Evolutionary conservation across 306 rosid species (phyloP).

Genomic region (Leucaena leucocephala): DNA sequence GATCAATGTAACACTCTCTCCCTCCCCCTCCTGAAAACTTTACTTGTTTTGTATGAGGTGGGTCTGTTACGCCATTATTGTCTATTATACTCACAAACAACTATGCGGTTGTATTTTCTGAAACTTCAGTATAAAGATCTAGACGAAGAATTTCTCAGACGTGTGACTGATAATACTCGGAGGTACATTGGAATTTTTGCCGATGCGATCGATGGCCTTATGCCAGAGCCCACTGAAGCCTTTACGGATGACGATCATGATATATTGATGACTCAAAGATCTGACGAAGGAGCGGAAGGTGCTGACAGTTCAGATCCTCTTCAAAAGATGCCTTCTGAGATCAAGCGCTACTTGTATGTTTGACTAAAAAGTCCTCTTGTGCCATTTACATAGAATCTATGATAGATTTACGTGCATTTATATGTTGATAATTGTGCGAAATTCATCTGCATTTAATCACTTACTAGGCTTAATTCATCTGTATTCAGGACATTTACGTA

Average conservation of each 20-base stretch:
- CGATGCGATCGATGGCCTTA: conserved; percentile 11
- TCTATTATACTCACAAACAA: not conserved
- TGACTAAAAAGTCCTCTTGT: not conserved
- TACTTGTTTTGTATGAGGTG: not conserved
- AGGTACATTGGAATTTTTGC: conserved; percentile 37
- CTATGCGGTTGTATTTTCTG: not conserved
- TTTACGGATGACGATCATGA: conserved; percentile 93
- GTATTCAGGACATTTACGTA: not conserved
- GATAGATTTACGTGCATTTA: not conserved
- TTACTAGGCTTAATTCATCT: not conserved
- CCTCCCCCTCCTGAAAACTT: not conserved
- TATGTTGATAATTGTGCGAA: not conserved
- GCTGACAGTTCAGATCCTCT: conserved; percentile 73
- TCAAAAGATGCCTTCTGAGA: conserved; percentile 55
- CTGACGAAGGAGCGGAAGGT: conserved; percentile 80
- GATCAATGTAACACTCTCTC: conserved; percentile 48
- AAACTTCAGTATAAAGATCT: conserved; percentile 68
- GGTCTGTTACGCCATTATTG: not conserved
- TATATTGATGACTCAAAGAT: conserved; percentile 91
- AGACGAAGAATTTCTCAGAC: conserved; percentile 81
- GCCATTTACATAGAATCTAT: not conserved
- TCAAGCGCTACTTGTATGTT: conserved; percentile 86
- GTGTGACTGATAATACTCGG: conserved; percentile 83
- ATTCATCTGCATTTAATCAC: not conserved
- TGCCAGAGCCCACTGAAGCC: conserved; percentile 57